These are phyloP conservation scores for Kockiozyma suomiensis DNA, from an alignment of 805 yeast genomes.

Conservation along the genomic window DNA sequence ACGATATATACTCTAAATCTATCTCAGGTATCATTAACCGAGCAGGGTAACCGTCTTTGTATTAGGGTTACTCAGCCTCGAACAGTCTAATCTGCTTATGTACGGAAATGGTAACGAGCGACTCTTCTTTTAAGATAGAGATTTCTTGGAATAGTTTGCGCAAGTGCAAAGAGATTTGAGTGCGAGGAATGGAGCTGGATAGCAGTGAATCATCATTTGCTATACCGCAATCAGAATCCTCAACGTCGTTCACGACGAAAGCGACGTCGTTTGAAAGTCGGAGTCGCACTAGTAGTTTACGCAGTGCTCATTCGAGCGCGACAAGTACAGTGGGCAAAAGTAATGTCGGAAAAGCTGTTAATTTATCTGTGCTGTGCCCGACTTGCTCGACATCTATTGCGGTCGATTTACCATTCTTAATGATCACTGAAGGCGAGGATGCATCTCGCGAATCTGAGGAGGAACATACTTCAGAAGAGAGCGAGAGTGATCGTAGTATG, in stretches of 20 bases:
- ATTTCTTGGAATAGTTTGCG: too few species aligned
- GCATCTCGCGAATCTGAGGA: not conserved
- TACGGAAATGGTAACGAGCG: too few species aligned
- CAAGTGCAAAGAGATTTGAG: too few species aligned
- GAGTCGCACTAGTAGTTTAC: not conserved
- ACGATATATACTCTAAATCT: not conserved
- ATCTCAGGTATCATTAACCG: not conserved
- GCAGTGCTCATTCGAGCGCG: not conserved
- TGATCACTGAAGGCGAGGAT: conserved; percentile 9
- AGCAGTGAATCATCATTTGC: not conserved
- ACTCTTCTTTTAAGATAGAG: too few species aligned
- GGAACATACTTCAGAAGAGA: not conserved
- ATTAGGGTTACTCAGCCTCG: not conserved
- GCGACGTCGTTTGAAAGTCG: not conserved
- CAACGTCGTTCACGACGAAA: not conserved
- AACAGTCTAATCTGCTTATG: too few species aligned
- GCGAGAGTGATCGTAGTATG: not conserved
- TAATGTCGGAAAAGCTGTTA: not conserved
- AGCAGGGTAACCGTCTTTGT: not conserved
- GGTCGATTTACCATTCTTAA: conserved; percentile 27
- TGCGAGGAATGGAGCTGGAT: not conserved
- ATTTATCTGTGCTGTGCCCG: conserved; percentile 29
- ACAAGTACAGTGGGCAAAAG: not conserved
- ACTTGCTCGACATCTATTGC: conserved; percentile 26
- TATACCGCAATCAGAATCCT: not conserved